phyloP scores from a whole-genome alignment of 1,284 basidiomycete genomes.

The Marasmius oreades region DNA sequence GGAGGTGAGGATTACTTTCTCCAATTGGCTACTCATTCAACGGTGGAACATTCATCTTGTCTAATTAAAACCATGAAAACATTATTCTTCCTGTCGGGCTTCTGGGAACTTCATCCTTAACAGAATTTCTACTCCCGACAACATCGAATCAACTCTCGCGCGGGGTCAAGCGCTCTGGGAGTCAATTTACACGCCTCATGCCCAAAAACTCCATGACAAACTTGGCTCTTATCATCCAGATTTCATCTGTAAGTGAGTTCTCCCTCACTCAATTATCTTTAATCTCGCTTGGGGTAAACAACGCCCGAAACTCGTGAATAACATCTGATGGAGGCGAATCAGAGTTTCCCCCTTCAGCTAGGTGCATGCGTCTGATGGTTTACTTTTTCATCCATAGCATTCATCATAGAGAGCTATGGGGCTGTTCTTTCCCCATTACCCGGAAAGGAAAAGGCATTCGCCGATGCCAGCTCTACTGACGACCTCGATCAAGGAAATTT shows the following conservation, averaged over 20 bases:
- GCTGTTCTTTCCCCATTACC: conserved; percentile 78
- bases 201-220: conserved; percentile 86
- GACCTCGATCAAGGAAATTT: conserved; percentile 76
- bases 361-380: conserved; percentile 4
- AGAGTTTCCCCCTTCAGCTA: neutral
- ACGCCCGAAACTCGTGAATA: neutral
- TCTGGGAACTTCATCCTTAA: conserved; percentile 12
- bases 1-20: conserved; percentile 48
- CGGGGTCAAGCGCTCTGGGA: conserved; percentile 81
- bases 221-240: conserved; percentile 83
- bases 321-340: too few relatives aligned
- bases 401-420: conserved; percentile 94
- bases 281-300: neutral
- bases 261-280: conserved; percentile 9
- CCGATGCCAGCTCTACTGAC: conserved; percentile 32
- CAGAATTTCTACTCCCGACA: conserved; percentile 61
- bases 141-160: conserved; percentile 61
- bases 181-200: conserved; percentile 89
- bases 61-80: neutral
- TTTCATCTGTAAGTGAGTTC: conserved; percentile 69
- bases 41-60: neutral
- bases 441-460: conserved; percentile 40
- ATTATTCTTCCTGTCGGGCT: neutral
- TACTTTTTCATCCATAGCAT: conserved; percentile 45
- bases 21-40: neutral